Conservation (phyloP, 2,329 filamentous ascomycete species). For the Biscogniauxia sp. region DNA sequence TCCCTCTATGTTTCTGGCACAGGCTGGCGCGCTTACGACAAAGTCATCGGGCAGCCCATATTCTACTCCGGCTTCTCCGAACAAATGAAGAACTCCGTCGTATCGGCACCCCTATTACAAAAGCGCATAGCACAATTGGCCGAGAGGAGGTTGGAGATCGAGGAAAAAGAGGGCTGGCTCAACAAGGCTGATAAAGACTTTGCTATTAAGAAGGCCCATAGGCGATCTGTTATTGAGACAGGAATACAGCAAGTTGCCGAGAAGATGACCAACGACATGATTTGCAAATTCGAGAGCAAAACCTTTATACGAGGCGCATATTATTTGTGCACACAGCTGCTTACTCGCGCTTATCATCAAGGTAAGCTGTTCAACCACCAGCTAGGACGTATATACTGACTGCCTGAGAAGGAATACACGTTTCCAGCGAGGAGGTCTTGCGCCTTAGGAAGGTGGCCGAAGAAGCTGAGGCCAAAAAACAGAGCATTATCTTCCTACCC, state of each 20-base stretch:
- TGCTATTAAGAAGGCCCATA: conserved; percentile 49
- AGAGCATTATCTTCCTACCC: conserved; percentile 93
- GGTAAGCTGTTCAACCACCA: conserved; percentile 35
- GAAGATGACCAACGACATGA: conserved; percentile 89
- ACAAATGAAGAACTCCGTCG: conserved; percentile 76
- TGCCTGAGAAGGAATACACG: conserved; percentile 65
- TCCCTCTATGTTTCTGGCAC: conserved; percentile 89
- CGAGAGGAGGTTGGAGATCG: conserved; percentile 68
- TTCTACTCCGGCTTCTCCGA: conserved; percentile 93
- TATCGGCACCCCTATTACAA: conserved; percentile 73
- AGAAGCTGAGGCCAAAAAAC: conserved; percentile 78
- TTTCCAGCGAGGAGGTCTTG: conserved; percentile 90
- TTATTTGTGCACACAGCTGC: conserved; percentile 80
- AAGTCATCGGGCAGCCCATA: conserved; percentile 84
- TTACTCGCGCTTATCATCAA: conserved; percentile 93
- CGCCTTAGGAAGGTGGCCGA: conserved; percentile 79
- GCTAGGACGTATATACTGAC: neutral
- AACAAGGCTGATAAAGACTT: conserved; percentile 55
- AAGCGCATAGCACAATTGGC: conserved; percentile 75
- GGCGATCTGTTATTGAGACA: conserved; percentile 64
- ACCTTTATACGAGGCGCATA: conserved; percentile 89
- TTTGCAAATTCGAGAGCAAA: conserved; percentile 98
- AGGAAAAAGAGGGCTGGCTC: conserved; percentile 72
- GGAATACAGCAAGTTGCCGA: conserved; percentile 79
- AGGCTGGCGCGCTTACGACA: conserved; percentile 93